Percentiles rank a stretch among this genome's conserved stretches.
phyloP scores from a whole-genome alignment of 495 filamentous ascomycete species.

The Annulohypoxylon bovei region DNA sequence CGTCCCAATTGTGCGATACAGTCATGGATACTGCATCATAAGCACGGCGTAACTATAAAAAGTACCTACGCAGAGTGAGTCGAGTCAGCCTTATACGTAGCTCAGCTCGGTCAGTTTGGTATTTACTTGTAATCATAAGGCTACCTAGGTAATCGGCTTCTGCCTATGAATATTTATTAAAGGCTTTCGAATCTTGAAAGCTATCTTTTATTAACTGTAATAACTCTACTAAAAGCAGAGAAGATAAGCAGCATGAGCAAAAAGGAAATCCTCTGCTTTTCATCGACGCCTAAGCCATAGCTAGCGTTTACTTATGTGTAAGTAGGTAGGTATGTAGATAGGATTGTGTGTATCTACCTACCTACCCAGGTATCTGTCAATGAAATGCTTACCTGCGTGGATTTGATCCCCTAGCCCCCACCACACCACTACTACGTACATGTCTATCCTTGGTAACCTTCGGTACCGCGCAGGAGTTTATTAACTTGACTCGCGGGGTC shows the following conservation, averaged over 20 bases:
- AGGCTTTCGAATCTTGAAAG: not conserved
- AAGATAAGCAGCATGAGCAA: too few species aligned
- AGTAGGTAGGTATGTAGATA: not conserved
- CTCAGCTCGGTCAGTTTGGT: constrained; percentile 23
- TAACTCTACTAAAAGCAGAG: too few species aligned
- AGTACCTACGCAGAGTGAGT: constrained; percentile 13
- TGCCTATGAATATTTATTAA: not conserved
- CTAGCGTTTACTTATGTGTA: not conserved
- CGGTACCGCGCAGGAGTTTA: not conserved
- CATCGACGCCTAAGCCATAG: too few species aligned
- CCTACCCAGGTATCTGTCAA: too few species aligned
- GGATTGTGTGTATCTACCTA: not conserved
- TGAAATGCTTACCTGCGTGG: too few species aligned
- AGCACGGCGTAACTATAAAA: constrained; percentile 23
- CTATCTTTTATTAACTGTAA: not conserved
- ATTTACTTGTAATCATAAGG: constrained; percentile 2
- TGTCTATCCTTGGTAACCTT: not conserved
- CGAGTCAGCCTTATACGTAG: constrained; percentile 35
- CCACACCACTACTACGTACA: not conserved
- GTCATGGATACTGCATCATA: constrained; percentile 9
- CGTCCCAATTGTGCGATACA: constrained; percentile 3
- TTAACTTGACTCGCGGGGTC: not conserved
- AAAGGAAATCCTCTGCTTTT: too few species aligned
- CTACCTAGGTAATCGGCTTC: not conserved
- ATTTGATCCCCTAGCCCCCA: not conserved